Evolutionary conservation across 306 rosid species (phyloP).

Genomic region (Prosopis cineraria): DNA sequence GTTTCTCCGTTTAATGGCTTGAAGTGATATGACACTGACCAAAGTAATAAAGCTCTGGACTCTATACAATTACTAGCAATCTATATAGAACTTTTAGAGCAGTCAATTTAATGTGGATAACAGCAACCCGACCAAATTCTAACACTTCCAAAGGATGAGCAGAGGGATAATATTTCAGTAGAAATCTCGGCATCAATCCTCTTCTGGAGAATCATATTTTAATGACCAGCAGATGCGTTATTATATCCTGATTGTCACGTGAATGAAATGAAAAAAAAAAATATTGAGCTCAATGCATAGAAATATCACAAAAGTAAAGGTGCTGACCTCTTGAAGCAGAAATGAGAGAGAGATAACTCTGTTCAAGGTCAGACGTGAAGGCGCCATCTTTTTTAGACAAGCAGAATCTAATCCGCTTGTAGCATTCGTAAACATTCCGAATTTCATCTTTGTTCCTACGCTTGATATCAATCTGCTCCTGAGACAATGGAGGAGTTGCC

Average conservation of each 20-base stretch:
- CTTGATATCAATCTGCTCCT: constrained; percentile 43
- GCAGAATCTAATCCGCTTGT: constrained; percentile 39
- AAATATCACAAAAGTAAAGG: neutral
- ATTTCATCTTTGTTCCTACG: constrained; percentile 47
- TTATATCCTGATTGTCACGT: constrained; percentile 14
- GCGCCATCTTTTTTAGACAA: constrained; percentile 31
- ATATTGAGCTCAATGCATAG: constrained; percentile 1
- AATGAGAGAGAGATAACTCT: constrained; percentile 47
- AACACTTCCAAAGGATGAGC: neutral
- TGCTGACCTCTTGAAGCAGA: constrained; percentile 46
- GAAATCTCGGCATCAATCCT: neutral
- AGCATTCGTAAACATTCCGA: constrained; percentile 38
- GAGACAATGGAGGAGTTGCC: constrained; percentile 52
- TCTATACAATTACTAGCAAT: neutral
- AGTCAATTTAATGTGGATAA: neutral
- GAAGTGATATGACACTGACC: neutral
- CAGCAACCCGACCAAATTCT: constrained; percentile 3
- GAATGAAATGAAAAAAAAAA: neutral
- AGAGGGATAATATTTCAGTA: neutral
- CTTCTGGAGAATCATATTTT: constrained; percentile 2
- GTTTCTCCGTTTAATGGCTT: constrained; percentile 7
- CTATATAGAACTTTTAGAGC: neutral
- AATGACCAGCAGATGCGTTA: neutral
- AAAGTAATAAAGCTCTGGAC: constrained; percentile 14
- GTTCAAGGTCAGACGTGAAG: constrained; percentile 44